Percentiles rank a stretch among this genome's conserved stretches.
These are phyloP conservation scores for Wilcoxina mikolae DNA, from an alignment of 495 filamentous ascomycete species.

Conservation along the genomic window DNA sequence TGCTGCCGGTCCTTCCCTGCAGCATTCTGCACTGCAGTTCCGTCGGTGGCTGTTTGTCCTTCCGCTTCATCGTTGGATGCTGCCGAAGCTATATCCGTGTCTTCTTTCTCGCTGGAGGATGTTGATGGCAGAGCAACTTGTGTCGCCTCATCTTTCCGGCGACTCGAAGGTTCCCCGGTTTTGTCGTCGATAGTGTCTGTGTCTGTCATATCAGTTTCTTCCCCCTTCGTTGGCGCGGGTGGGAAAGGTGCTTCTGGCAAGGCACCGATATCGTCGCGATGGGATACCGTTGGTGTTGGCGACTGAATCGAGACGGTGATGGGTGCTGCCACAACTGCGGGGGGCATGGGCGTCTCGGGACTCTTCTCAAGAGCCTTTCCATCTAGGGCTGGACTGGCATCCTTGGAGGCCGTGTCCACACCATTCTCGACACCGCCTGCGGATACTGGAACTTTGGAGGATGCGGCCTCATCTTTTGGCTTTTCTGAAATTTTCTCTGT, in stretches of 20 bases:
- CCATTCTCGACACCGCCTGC: background rate
- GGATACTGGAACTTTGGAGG: background rate
- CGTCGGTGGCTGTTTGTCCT: conserved; percentile 6
- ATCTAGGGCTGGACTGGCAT: too few species aligned
- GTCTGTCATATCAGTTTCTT: conserved; percentile 23
- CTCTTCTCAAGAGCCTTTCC: background rate
- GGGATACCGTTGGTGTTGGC: conserved; percentile 19
- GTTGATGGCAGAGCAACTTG: background rate
- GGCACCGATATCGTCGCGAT: conserved; percentile 12
- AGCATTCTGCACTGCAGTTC: conserved; percentile 10
- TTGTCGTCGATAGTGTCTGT: conserved; percentile 9
- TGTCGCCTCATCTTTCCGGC: background rate
- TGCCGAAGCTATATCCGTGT: background rate
- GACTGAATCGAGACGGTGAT: conserved; percentile 19
- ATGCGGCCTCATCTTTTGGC: background rate
- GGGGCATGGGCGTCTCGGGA: background rate
- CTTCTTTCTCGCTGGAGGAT: background rate
- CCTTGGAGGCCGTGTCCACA: background rate
- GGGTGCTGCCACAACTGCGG: background rate
- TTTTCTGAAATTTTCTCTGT: conserved; percentile 15
- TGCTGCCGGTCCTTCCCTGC: conserved; percentile 31
- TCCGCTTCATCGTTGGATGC: conserved; percentile 10
- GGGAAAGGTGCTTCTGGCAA: conserved; percentile 1
- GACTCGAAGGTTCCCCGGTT: conserved; percentile 3
- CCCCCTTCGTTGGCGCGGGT: conserved; percentile 4